Conservation (phyloP, 2,329 filamentous ascomycete species). For the Aspergillus awamori region DNA sequence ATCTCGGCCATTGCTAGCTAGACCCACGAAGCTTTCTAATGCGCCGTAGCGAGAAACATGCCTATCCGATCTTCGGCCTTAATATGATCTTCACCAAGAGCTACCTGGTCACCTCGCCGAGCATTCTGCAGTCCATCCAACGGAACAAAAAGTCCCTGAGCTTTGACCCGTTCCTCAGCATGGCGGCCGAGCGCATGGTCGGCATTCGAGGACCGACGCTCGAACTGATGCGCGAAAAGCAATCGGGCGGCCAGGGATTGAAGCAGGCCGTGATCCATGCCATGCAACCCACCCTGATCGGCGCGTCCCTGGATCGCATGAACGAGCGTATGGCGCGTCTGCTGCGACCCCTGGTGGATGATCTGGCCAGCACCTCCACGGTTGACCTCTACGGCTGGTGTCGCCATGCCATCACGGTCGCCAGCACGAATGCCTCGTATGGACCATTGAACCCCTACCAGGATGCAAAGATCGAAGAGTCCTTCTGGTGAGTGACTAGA, state of each 20-base stretch:
- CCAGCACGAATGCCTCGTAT: slow-evolving; percentile 33
- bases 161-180: slow-evolving; percentile 29
- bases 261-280: slow-evolving; percentile 22
- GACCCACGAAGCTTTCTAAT: too few species aligned
- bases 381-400: slow-evolving; percentile 35
- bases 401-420: slow-evolving; percentile 28
- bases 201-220: slow-evolving; percentile 24
- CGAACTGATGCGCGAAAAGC: slow-evolving; percentile 24
- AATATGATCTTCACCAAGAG: slow-evolving; percentile 30
- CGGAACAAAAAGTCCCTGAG: slow-evolving; percentile 27
- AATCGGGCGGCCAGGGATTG: slow-evolving; percentile 25
- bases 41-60: slow-evolving; percentile 17
- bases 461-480: slow-evolving; percentile 13
- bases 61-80: slow-evolving; percentile 26
- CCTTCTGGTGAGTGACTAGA: slow-evolving; percentile 9
- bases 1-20: too few species aligned
- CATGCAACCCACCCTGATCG: slow-evolving; percentile 29
- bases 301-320: slow-evolving; percentile 29
- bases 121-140: slow-evolving; percentile 26
- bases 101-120: slow-evolving; percentile 32
- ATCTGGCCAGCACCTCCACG: slow-evolving; percentile 12
- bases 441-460: slow-evolving; percentile 35
- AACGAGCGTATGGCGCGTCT: slow-evolving; percentile 28
- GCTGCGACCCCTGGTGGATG: slow-evolving; percentile 21
- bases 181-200: slow-evolving; percentile 19